A percentile compares a stretch with the other conserved stretches of the same genome.
Conservation (phyloP, 106 monocot species). For the Ottelia alismoides region DNA sequence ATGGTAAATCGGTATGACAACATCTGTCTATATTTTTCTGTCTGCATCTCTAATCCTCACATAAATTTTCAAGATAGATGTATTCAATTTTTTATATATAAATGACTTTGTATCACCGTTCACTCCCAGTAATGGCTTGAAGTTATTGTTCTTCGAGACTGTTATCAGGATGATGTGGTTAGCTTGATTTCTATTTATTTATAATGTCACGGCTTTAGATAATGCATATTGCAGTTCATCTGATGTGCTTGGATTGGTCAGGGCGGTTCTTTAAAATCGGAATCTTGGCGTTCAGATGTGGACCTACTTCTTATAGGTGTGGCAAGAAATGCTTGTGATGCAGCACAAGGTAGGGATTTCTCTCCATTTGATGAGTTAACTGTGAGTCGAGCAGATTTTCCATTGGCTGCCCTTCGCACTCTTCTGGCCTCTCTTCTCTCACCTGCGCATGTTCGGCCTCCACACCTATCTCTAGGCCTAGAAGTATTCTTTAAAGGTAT, state of each 20-base stretch:
- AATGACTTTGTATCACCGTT: no score
- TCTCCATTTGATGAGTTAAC: conserved; percentile 11
- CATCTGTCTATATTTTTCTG: no score
- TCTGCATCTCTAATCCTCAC: no score
- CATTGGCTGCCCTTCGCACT: conserved; percentile 53
- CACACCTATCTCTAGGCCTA: conserved; percentile 66
- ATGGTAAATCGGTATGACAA: no score
- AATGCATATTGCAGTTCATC: no score
- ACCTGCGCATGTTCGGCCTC: conserved; percentile 32
- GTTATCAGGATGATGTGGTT: no score
- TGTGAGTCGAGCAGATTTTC: conserved; percentile 27
- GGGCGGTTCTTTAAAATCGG: conserved; percentile 69
- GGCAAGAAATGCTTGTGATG: conserved; percentile 43
- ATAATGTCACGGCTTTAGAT: no score
- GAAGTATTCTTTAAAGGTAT: conserved; percentile 79
- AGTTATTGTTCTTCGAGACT: no score
- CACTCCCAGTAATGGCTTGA: no score
- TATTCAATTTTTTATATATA: no score
- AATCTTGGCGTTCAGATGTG: conserved; percentile 50
- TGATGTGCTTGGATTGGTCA: conserved; percentile 17
- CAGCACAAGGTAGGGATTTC: neutral
- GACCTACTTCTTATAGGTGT: conserved; percentile 56
- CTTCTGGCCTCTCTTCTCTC: conserved; percentile 82
- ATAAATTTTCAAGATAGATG: no score
- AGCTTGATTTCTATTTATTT: no score